Percentiles rank a stretch among this genome's conserved stretches.
Conservation (phyloP, 2,329 filamentous ascomycete genomes). For the Cercospora sesami region DNA sequence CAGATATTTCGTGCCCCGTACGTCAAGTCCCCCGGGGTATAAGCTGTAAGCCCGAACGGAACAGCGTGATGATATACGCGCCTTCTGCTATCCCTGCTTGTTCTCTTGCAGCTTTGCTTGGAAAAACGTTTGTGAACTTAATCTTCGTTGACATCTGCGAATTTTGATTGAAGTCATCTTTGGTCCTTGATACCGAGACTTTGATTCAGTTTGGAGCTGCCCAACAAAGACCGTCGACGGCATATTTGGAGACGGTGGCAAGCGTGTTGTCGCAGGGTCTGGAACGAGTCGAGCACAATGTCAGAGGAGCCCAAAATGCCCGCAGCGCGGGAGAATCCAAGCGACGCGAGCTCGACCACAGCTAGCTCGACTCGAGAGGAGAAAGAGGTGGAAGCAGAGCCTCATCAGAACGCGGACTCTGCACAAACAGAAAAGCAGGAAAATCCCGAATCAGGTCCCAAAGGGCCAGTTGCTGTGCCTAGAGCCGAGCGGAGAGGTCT, state of each 20-base stretch:
- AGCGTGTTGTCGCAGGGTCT: not conserved
- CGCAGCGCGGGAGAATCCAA: not conserved
- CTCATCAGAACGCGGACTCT: not conserved
- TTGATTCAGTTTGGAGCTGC: not conserved
- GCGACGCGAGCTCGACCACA: not conserved
- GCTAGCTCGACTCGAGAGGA: not conserved
- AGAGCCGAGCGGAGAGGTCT: not conserved
- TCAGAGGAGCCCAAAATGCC: not conserved
- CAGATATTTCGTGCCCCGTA: not conserved
- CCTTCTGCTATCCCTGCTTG: not conserved
- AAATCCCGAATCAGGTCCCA: not conserved
- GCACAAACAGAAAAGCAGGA: not conserved
- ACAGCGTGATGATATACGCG: not conserved
- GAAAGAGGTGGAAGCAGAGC: not conserved
- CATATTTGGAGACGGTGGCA: not conserved
- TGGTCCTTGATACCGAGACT: not conserved
- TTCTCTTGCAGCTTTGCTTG: not conserved
- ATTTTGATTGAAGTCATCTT: not conserved
- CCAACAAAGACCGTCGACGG: not conserved
- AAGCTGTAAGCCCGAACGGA: not conserved
- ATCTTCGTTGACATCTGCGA: not conserved
- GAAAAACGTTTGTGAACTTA: not conserved
- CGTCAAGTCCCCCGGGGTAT: not conserved
- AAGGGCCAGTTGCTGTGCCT: not conserved
- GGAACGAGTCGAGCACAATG: not conserved